Evolutionary conservation across 1,284 basidiomycete species (phyloP).

Genomic region (Tilletia setariae): DNA sequence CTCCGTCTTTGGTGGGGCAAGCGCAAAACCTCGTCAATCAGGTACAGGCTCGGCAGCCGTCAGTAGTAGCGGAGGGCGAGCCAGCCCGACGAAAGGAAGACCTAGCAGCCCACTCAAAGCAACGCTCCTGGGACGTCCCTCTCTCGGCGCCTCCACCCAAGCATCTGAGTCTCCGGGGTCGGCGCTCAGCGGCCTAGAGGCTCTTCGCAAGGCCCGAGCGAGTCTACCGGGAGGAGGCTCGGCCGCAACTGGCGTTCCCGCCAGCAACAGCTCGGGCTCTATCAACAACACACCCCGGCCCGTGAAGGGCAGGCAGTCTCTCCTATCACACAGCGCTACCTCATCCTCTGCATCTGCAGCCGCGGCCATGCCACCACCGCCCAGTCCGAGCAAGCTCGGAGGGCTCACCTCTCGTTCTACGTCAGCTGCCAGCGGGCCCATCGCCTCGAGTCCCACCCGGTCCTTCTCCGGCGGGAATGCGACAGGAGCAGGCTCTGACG

Average conservation of each 20-base stretch:
- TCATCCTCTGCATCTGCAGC: constrained; percentile 14
- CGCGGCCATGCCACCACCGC: constrained; percentile 35
- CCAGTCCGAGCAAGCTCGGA: constrained; percentile 31
- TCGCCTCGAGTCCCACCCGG: background rate
- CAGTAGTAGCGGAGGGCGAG: background rate
- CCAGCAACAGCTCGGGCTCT: constrained; percentile 9
- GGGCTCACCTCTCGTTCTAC: constrained; percentile 19
- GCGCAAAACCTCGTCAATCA: constrained; percentile 61
- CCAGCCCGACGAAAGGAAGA: constrained; percentile 55
- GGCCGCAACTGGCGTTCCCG: background rate
- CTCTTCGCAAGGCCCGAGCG: background rate
- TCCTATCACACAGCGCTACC: constrained; percentile 29
- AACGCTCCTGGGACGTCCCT: constrained; percentile 41
- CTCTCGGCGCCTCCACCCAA: constrained; percentile 42
- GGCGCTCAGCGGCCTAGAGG: background rate
- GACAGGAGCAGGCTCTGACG: background rate
- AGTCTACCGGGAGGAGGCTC: background rate
- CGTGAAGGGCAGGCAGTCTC: constrained; percentile 34
- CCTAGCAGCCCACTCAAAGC: constrained; percentile 44
- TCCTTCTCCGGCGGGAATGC: background rate
- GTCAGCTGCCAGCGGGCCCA: background rate
- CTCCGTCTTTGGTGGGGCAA: constrained; percentile 42
- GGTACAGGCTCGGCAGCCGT: constrained; percentile 52
- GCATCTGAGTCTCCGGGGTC: constrained; percentile 33
- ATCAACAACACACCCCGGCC: constrained; percentile 19